A percentile compares a stretch with the other conserved stretches of the same genome.
phyloP scores from a whole-genome alignment of 495 filamentous ascomycete species.

The Trichoderma orchidacearum region DNA sequence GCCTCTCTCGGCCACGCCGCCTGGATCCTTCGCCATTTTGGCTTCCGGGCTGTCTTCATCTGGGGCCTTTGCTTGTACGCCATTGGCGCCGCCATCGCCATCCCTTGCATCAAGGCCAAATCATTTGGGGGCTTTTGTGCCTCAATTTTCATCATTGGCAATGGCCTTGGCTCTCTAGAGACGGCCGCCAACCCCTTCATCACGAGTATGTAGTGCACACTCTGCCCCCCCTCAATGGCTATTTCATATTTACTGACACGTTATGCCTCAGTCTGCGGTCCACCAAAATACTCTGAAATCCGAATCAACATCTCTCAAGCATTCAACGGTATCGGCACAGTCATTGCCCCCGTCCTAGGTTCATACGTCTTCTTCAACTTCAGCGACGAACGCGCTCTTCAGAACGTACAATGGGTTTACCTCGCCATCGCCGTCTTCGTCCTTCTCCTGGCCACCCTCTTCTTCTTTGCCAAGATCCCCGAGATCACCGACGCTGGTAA shows the following conservation, averaged over 20 bases:
- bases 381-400: slow-evolving; percentile 32
- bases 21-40: slow-evolving; percentile 50
- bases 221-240: not conserved
- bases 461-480: slow-evolving; percentile 51
- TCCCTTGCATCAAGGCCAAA: slow-evolving; percentile 36
- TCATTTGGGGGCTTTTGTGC: slow-evolving; percentile 61
- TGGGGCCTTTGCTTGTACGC: slow-evolving; percentile 4
- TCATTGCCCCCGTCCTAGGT: slow-evolving; percentile 50
- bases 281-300: slow-evolving; percentile 52
- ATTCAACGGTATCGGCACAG: slow-evolving; percentile 51
- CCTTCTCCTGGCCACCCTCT: slow-evolving; percentile 46
- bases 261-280: slow-evolving; percentile 42
- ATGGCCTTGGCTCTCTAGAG: slow-evolving; percentile 56
- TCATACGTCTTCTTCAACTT: slow-evolving; percentile 56
- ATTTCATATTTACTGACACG: not conserved
- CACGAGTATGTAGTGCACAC: slow-evolving; percentile 15
- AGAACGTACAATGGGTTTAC: slow-evolving; percentile 63
- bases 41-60: slow-evolving; percentile 50
- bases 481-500: slow-evolving; percentile 68
- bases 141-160: slow-evolving; percentile 55
- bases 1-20: slow-evolving; percentile 35
- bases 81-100: slow-evolving; percentile 40
- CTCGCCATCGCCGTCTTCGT: slow-evolving; percentile 60
- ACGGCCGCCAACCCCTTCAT: slow-evolving; percentile 48
- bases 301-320: slow-evolving; percentile 55